phyloP scores from a whole-genome alignment of 202 grass and related monocot species.

The Schoenoplectus tabernaemontani region DNA sequence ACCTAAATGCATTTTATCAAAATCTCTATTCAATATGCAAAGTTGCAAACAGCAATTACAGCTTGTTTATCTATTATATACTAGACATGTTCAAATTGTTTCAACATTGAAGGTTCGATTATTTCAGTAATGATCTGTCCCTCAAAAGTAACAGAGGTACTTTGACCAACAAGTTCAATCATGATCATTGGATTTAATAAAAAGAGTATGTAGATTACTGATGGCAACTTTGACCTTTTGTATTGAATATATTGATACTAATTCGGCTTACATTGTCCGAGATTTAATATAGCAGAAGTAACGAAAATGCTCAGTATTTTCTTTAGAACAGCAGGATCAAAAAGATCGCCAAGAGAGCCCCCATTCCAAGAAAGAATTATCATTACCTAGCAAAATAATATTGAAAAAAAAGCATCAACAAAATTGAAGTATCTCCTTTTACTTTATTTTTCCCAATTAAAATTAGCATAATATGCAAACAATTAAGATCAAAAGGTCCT shows the following conservation, averaged over 20 bases:
- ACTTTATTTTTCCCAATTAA: not conserved
- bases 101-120: not conserved
- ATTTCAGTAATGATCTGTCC: not conserved
- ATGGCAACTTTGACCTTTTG: not conserved
- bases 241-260: not conserved
- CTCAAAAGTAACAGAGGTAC: not conserved
- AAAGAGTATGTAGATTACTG: not conserved
- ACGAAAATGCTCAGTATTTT: conserved; percentile 89
- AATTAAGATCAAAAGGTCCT: not conserved
- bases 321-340: conserved; percentile 58
- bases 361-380: conserved; percentile 91
- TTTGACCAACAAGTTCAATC: not conserved
- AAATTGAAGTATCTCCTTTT: conserved; percentile 1
- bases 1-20: not conserved
- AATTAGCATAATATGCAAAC: conserved; percentile 8
- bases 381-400: conserved; percentile 54
- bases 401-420: conserved; percentile 1
- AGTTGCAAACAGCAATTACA: no score
- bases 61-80: not conserved
- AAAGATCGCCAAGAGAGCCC: conserved; percentile 55
- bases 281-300: conserved; percentile 71
- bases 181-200: not conserved
- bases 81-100: not conserved
- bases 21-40: not conserved
- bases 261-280: conserved; percentile 59